Conservation (phyloP, 768 basidiomycete genomes). For the Amanita rubescens region DNA sequence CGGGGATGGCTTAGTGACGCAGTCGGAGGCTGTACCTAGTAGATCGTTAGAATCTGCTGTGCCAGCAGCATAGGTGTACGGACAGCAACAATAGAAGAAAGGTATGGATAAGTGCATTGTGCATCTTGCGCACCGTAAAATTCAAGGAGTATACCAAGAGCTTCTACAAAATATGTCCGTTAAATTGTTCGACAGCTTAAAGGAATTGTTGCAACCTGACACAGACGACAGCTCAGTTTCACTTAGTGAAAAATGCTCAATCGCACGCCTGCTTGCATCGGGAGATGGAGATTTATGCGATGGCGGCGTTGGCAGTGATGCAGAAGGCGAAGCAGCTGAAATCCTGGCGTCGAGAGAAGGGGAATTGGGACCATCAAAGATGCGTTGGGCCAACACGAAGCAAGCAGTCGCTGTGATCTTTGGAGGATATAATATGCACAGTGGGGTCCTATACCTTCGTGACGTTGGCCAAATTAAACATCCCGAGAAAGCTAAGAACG, state of each 20-base stretch:
- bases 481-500: conserved; percentile 17
- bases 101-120: conserved; percentile 37
- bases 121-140: conserved; percentile 64
- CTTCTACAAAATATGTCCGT: conserved; percentile 35
- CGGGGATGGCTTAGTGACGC: conserved; percentile 13
- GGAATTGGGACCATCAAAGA: conserved; percentile 66
- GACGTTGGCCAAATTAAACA: not conserved
- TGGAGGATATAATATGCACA: conserved; percentile 65
- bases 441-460: conserved; percentile 66
- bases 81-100: conserved; percentile 44
- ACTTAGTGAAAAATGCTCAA: conserved; percentile 60
- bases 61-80: conserved; percentile 17
- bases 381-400: conserved; percentile 67
- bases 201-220: conserved; percentile 39
- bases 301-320: conserved; percentile 76
- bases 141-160: conserved; percentile 58
- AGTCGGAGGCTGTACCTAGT: conserved; percentile 44
- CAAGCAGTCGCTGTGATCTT: conserved; percentile 72
- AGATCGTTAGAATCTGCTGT: conserved; percentile 8
- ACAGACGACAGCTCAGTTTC: conserved; percentile 51
- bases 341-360: conserved; percentile 70
- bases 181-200: conserved; percentile 1
- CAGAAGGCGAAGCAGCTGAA: conserved; percentile 60
- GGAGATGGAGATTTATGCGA: conserved; percentile 69
- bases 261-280: conserved; percentile 57